Evolutionary conservation across 805 yeast genomes (phyloP).

Genomic region (Jamesozyma hellenica): DNA sequence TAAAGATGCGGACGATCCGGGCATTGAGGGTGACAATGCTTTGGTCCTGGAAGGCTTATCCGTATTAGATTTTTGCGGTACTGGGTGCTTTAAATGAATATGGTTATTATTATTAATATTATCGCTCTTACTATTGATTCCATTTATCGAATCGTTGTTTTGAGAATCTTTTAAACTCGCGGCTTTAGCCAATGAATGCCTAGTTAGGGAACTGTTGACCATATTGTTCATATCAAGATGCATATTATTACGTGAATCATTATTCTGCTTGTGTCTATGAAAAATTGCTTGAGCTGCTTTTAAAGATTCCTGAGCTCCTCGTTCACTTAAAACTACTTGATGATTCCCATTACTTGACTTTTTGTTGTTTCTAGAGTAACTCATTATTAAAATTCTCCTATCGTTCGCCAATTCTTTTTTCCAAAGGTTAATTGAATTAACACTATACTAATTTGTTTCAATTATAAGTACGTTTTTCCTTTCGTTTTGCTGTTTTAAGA

Average conservation of each 20-base stretch:
- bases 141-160: neutral
- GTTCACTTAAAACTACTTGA: slow-evolving; percentile 8
- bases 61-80: neutral
- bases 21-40: neutral
- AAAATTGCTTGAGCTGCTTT: slow-evolving; percentile 26
- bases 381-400: neutral
- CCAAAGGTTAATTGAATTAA: too few relatives aligned
- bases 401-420: neutral
- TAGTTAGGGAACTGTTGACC: too few relatives aligned
- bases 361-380: slow-evolving; percentile 4
- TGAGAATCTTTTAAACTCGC: too few relatives aligned
- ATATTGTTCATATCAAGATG: too few relatives aligned
- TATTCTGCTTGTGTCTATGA: slow-evolving; percentile 14
- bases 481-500: too few relatives aligned
- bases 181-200: too few relatives aligned
- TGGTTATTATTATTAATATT: neutral
- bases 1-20: too few relatives aligned
- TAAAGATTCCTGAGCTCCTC: slow-evolving; percentile 18
- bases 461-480: too few relatives aligned
- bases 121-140: neutral
- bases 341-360: neutral
- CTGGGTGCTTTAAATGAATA: neutral
- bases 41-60: neutral
- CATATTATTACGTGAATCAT: slow-evolving; percentile 2
- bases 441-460: too few relatives aligned